A percentile compares a stretch with the other conserved stretches of the same genome.
These are phyloP conservation scores for Pisolithus microcarpus DNA, from an alignment of 768 basidiomycete genomes.

Conservation along the genomic window DNA sequence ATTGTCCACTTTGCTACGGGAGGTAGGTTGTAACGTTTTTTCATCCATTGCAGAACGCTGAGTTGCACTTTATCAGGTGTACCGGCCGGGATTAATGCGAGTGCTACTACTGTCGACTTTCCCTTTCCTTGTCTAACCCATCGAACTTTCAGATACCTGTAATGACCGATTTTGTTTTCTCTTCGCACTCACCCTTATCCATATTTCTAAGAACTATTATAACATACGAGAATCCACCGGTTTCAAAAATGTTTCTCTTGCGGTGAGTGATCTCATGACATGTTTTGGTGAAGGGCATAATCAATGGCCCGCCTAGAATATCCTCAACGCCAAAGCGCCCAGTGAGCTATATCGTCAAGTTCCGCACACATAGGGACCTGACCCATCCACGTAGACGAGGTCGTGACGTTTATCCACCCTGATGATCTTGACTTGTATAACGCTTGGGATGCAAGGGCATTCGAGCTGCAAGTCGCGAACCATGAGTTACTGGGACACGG, in stretches of 20 bases:
- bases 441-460: conserved; percentile 69
- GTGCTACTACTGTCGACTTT: conserved; percentile 9
- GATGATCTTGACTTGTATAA: conserved; percentile 71
- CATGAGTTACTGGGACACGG: conserved; percentile 87
- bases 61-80: conserved; percentile 43
- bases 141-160: conserved; percentile 58
- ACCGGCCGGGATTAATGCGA: conserved; percentile 78
- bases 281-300: neutral
- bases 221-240: conserved; percentile 74
- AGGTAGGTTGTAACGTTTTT: conserved; percentile 36
- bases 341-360: conserved; percentile 36
- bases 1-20: conserved; percentile 79
- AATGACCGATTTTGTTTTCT: conserved; percentile 14
- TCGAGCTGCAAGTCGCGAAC: conserved; percentile 86
- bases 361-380: neutral
- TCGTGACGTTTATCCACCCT: conserved; percentile 75
- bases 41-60: neutral
- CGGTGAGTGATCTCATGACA: conserved; percentile 38
- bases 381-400: conserved; percentile 45
- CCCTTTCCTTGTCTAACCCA: neutral
- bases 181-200: neutral
- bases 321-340: conserved; percentile 81
- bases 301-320: conserved; percentile 44
- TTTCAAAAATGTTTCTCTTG: conserved; percentile 86
- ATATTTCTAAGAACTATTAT: conserved; percentile 58